phyloP scores from a whole-genome alignment of 148 eudicot genomes.

The Chenopodium quinoa region DNA sequence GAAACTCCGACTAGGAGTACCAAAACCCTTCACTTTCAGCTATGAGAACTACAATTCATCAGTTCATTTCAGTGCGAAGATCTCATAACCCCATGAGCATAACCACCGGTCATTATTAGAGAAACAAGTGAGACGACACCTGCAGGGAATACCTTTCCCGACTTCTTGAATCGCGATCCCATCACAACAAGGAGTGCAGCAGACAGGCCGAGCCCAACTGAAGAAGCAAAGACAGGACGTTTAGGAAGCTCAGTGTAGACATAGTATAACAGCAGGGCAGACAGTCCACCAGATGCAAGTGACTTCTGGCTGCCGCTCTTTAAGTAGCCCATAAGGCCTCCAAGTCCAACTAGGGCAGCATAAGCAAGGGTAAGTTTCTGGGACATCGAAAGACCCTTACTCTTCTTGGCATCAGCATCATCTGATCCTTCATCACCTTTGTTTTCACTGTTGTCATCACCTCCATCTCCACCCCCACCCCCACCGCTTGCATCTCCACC shows the following conservation, averaged over 20 bases:
- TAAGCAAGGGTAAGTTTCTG: slow-evolving; percentile 84
- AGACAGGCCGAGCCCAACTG: slow-evolving; percentile 79
- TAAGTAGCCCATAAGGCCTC: slow-evolving; percentile 78
- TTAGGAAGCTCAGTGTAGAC: slow-evolving; percentile 74
- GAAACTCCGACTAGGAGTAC: background rate
- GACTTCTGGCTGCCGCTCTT: slow-evolving; percentile 83
- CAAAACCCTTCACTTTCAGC: slow-evolving; percentile 12
- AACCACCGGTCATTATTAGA: slow-evolving; percentile 77
- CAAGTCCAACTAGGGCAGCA: slow-evolving; percentile 76
- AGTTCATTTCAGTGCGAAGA: slow-evolving; percentile 39
- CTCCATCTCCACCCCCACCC: slow-evolving; percentile 48
- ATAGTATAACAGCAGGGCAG: slow-evolving; percentile 52
- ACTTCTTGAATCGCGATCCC: slow-evolving; percentile 77
- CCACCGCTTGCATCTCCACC: slow-evolving; percentile 12
- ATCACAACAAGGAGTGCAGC: slow-evolving; percentile 81
- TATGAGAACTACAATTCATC: background rate
- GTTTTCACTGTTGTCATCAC: slow-evolving; percentile 28
- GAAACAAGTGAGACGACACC: slow-evolving; percentile 81
- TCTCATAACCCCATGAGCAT: slow-evolving; percentile 67
- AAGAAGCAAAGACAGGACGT: slow-evolving; percentile 69
- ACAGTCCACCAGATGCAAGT: slow-evolving; percentile 67
- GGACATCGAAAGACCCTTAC: slow-evolving; percentile 64
- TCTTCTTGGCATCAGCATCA: slow-evolving; percentile 40
- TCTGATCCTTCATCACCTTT: slow-evolving; percentile 38
- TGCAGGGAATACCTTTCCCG: slow-evolving; percentile 88